phyloP scores from a whole-genome alignment of 768 basidiomycete species.

The Tremella mesenterica region DNA sequence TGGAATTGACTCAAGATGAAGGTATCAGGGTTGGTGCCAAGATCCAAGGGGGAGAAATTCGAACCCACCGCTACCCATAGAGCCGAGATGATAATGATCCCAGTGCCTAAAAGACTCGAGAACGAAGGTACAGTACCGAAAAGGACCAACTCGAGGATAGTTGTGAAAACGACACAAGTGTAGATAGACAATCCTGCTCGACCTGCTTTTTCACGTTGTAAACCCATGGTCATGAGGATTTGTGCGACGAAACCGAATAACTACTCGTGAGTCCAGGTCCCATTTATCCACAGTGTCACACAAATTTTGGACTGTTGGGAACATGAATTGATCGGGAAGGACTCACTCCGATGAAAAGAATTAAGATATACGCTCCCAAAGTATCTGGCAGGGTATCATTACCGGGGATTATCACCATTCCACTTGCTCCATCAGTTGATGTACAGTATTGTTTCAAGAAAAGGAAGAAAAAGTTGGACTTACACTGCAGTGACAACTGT shows the following conservation, averaged over 20 bases:
- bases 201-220: slow-evolving; percentile 60
- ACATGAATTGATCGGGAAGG: not conserved
- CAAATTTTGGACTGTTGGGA: not conserved
- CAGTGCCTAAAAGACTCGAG: slow-evolving; percentile 57
- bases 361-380: slow-evolving; percentile 10
- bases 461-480: slow-evolving; percentile 2
- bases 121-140: slow-evolving; percentile 57
- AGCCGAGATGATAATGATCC: slow-evolving; percentile 59
- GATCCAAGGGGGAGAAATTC: not conserved
- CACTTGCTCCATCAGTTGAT: slow-evolving; percentile 15
- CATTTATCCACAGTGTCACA: too few relatives aligned
- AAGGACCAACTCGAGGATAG: slow-evolving; percentile 57
- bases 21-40: not conserved
- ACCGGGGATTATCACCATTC: slow-evolving; percentile 32
- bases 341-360: slow-evolving; percentile 42
- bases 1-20: not conserved
- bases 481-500: slow-evolving; percentile 47
- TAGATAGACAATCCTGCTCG: slow-evolving; percentile 59
- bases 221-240: slow-evolving; percentile 55
- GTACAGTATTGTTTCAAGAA: slow-evolving; percentile 2
- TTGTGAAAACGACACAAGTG: slow-evolving; percentile 58
- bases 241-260: slow-evolving; percentile 47
- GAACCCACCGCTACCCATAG: slow-evolving; percentile 57
- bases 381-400: slow-evolving; percentile 12
- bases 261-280: slow-evolving; percentile 5